These are phyloP conservation scores for Fusarium haematococcum DNA, from an alignment of 2,329 filamentous ascomycete species.

Conservation along the genomic window DNA sequence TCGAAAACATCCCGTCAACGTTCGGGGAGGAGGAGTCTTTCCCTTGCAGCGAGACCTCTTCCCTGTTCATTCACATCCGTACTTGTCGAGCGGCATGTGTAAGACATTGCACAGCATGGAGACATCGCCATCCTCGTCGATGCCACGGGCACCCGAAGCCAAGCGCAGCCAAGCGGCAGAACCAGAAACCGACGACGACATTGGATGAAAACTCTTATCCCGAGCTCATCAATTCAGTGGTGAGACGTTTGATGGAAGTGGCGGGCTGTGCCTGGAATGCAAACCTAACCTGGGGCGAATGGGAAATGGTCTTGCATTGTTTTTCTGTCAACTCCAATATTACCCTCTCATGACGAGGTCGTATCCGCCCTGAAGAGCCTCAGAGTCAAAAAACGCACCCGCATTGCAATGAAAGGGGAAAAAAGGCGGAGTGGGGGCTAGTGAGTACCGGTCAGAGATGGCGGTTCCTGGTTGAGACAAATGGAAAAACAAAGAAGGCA, in stretches of 20 bases:
- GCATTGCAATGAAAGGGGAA: background rate
- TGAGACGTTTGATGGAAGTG: conserved; percentile 29
- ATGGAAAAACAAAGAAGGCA: conserved; percentile 1
- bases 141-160: conserved; percentile 27
- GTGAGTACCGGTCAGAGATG: background rate
- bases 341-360: conserved; percentile 22
- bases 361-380: conserved; percentile 25
- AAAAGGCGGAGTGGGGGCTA: background rate
- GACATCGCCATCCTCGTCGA: conserved; percentile 27
- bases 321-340: conserved; percentile 15
- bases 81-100: conserved; percentile 20
- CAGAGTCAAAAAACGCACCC: conserved; percentile 14
- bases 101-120: conserved; percentile 28
- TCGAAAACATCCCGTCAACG: conserved; percentile 15
- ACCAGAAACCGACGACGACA: background rate
- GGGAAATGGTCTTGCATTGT: conserved; percentile 12
- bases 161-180: conserved; percentile 25
- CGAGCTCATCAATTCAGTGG: conserved; percentile 3
- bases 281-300: background rate
- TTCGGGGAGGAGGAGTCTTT: background rate
- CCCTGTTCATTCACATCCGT: conserved; percentile 1
- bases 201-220: conserved; percentile 4
- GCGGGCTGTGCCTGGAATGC: conserved; percentile 32
- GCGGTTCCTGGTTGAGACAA: conserved; percentile 5
- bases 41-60: conserved; percentile 8